Conservation (phyloP, 768 basidiomycete genomes). For the Exsudoporus frostii region DNA sequence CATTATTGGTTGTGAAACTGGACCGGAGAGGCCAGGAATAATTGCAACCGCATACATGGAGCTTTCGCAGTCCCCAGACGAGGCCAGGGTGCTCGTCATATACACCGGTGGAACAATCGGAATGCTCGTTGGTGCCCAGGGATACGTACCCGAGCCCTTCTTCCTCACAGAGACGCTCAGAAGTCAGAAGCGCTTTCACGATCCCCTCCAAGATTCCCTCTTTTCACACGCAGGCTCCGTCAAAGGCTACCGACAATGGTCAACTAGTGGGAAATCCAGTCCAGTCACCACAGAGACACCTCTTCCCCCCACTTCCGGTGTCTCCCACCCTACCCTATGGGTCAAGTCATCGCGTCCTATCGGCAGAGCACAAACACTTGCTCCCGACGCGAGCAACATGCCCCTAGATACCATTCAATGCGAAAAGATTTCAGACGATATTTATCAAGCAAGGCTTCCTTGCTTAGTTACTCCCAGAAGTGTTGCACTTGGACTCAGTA, state of each 20-base stretch:
- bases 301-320: constrained; percentile 1
- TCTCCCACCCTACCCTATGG: constrained; percentile 39
- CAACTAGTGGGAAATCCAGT: constrained; percentile 56
- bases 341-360: constrained; percentile 75
- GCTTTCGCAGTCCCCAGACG: constrained; percentile 49
- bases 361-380: constrained; percentile 41
- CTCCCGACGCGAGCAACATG: constrained; percentile 24
- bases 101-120: constrained; percentile 92
- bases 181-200: constrained; percentile 87
- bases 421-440: constrained; percentile 51
- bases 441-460: constrained; percentile 74
- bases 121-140: constrained; percentile 74
- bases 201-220: constrained; percentile 82
- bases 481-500: constrained; percentile 53
- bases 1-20: too few relatives aligned
- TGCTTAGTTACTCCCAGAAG: constrained; percentile 78
- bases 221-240: constrained; percentile 80
- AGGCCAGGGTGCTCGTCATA: constrained; percentile 80
- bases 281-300: constrained; percentile 29
- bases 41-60: constrained; percentile 40
- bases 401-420: constrained; percentile 36
- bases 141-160: constrained; percentile 83
- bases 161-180: constrained; percentile 82
- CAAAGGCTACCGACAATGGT: constrained; percentile 78
- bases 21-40: too few relatives aligned